A percentile compares a stretch with the other conserved stretches of the same genome.
Evolutionary conservation across 2,329 filamentous ascomycete species (phyloP).

Genomic region (Phyllosticta citribraziliensis): DNA sequence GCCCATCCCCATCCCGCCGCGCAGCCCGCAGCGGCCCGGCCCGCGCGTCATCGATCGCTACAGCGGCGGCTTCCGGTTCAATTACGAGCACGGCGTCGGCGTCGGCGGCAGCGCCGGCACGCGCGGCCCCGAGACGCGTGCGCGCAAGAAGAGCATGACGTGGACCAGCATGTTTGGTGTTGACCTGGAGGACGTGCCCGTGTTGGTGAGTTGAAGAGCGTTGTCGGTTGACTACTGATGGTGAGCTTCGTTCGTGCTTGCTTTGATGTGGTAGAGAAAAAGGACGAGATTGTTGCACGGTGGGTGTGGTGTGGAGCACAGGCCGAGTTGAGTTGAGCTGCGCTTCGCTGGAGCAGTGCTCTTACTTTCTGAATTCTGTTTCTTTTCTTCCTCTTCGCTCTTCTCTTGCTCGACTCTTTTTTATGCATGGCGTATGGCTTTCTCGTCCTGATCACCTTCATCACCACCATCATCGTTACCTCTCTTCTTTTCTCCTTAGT

Average conservation of each 20-base stretch:
- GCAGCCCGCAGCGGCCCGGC: not conserved
- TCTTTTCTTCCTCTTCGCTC: not conserved
- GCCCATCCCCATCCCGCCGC: not conserved
- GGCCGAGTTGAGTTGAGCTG: too few species aligned
- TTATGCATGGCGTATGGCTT: not conserved
- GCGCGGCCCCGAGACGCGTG: constrained; percentile 21
- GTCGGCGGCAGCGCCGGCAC: constrained; percentile 29
- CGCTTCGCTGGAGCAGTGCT: not conserved
- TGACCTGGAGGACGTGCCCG: constrained; percentile 25
- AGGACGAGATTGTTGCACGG: too few species aligned
- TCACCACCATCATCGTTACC: not conserved
- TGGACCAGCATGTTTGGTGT: constrained; percentile 22
- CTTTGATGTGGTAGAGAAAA: too few species aligned
- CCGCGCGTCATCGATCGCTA: constrained; percentile 20
- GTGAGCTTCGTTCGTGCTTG: too few species aligned
- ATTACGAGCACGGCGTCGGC: constrained; percentile 25
- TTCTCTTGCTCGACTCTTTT: not conserved
- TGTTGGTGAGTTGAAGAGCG: constrained; percentile 17
- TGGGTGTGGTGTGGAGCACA: too few species aligned
- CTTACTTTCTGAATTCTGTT: not conserved
- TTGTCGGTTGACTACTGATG: not conserved
- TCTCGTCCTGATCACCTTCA: not conserved
- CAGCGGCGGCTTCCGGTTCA: constrained; percentile 26
- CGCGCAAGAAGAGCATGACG: constrained; percentile 22
- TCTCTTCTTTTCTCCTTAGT: not conserved